Evolutionary conservation across 345 rosid genomes (phyloP).

Genomic region (Eucalyptus coolabah): DNA sequence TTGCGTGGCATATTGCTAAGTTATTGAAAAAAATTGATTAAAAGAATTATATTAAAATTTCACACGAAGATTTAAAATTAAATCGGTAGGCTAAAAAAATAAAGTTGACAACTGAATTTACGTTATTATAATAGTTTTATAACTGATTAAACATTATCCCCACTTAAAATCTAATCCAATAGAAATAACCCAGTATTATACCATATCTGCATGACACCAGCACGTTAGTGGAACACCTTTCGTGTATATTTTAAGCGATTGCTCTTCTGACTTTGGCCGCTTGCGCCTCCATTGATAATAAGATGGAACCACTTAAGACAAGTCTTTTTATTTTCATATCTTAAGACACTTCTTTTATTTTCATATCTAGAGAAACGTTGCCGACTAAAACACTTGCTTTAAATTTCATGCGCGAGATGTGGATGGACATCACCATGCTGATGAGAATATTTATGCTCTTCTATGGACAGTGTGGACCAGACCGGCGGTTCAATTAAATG

Average conservation of each 20-base stretch:
- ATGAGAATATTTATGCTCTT: not conserved
- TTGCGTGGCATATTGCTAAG: not conserved
- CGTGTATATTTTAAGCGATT: not conserved
- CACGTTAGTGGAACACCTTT: not conserved
- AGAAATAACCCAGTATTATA: not conserved
- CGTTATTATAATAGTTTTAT: too few species aligned
- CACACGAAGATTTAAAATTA: too few species aligned
- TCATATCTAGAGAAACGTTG: not conserved
- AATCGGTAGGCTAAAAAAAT: too few species aligned
- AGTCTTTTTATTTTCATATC: not conserved
- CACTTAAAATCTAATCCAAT: not conserved
- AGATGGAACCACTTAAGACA: not conserved
- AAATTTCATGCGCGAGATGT: not conserved
- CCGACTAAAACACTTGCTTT: not conserved
- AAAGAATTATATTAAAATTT: not conserved
- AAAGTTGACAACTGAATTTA: too few species aligned
- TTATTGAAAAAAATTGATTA: rapidly evolving
- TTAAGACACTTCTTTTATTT: not conserved
- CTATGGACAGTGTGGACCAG: not conserved
- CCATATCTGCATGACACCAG: not conserved
- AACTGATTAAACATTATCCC: not conserved
- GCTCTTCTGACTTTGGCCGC: not conserved
- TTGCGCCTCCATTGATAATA: not conserved
- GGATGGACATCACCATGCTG: not conserved
- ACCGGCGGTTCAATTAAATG: not conserved